Evolutionary conservation across 208 protist genomes (phyloP).

Genomic region (Leishmania major): DNA sequence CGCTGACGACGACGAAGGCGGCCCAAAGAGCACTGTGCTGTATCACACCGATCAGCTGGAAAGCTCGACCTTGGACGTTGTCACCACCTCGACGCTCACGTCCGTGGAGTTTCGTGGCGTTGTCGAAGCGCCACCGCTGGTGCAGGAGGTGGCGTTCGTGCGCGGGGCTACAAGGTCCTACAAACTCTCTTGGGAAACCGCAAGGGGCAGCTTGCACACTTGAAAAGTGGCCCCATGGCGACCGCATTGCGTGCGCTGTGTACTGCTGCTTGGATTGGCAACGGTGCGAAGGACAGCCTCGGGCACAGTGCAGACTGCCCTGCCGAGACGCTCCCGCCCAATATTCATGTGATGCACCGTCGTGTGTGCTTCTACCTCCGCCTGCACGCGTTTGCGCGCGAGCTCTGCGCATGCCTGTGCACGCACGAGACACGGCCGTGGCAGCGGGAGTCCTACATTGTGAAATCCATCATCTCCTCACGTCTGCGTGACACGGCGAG

Average conservation of each 20-base stretch:
- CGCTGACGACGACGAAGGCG: not conserved
- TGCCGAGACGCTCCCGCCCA: not conserved
- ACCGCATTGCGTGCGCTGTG: not conserved
- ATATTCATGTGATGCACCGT: not conserved
- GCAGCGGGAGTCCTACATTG: slow-evolving; percentile 1
- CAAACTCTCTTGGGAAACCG: slow-evolving; percentile 1
- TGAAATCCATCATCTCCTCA: slow-evolving; percentile 13
- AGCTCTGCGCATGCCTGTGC: not conserved
- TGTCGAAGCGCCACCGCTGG: slow-evolving; percentile 18
- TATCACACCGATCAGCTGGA: slow-evolving; percentile 8
- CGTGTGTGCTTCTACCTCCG: slow-evolving; percentile 21
- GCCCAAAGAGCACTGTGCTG: slow-evolving; percentile 1
- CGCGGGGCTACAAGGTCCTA: slow-evolving; percentile 18
- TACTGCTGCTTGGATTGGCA: not conserved
- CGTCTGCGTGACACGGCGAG: slow-evolving; percentile 7
- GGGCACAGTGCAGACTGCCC: not conserved
- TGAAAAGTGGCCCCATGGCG: not conserved
- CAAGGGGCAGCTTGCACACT: not conserved
- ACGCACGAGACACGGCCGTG: not conserved
- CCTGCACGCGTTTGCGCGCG: slow-evolving; percentile 16
- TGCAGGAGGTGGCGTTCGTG: slow-evolving; percentile 10
- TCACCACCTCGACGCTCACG: not conserved
- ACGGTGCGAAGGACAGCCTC: not conserved
- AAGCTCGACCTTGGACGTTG: not conserved
- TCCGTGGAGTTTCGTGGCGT: slow-evolving; percentile 22